Conservation (phyloP, 768 basidiomycete species). For the Suillus occidentalis region DNA sequence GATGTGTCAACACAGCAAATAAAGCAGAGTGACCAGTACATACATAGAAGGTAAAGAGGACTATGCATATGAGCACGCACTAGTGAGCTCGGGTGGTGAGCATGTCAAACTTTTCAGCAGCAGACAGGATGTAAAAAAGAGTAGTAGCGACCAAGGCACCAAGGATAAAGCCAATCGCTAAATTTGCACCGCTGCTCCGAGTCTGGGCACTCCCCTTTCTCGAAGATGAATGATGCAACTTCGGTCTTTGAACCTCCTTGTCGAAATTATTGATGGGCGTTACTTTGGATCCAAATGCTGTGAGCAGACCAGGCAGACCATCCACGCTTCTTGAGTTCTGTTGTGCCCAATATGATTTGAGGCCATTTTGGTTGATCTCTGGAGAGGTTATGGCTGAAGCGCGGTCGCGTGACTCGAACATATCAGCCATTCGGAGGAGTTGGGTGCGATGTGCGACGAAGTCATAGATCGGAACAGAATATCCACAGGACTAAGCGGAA, state of each 20-base stretch:
- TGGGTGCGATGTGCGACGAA: constrained; percentile 57
- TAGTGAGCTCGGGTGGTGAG: neutral
- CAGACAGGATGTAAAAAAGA: constrained; percentile 5
- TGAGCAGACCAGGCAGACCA: constrained; percentile 52
- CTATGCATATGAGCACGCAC: neutral
- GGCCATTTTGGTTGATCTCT: constrained; percentile 29
- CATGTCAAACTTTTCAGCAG: neutral
- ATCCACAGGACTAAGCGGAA: constrained; percentile 59
- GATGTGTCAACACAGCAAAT: neutral
- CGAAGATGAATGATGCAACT: neutral
- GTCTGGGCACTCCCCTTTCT: neutral
- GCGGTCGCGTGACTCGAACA: constrained; percentile 43
- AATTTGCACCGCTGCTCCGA: neutral
- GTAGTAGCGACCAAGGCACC: constrained; percentile 15
- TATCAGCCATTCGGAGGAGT: constrained; percentile 42
- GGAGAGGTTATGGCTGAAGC: constrained; percentile 1
- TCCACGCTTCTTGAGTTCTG: constrained; percentile 55
- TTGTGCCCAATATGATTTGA: constrained; percentile 54
- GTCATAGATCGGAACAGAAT: constrained; percentile 58
- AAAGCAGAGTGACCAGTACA: neutral
- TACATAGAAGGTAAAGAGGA: neutral
- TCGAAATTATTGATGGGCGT: constrained; percentile 22
- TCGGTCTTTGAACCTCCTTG: constrained; percentile 13
- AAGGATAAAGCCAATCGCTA: constrained; percentile 20
- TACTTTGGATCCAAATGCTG: constrained; percentile 19